Percentiles rank a stretch among this genome's conserved stretches.
These are phyloP conservation scores for Coemansia interrupta DNA, from an alignment of 192 early-diverging fungal species.

Conservation along the genomic window DNA sequence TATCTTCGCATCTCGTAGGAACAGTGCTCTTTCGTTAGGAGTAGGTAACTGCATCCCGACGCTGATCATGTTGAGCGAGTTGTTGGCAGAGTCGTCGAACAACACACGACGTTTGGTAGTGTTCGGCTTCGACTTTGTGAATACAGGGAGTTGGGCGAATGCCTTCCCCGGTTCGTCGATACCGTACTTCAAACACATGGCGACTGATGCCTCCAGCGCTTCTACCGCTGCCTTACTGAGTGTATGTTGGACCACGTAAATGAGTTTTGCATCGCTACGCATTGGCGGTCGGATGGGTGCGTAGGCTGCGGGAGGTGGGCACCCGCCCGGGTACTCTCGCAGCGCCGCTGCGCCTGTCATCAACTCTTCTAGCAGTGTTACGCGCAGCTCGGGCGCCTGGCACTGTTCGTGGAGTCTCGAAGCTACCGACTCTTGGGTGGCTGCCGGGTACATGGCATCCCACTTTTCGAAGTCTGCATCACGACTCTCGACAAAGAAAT, in stretches of 20 bases:
- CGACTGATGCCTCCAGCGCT: background rate
- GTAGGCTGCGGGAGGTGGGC: conserved; percentile 16
- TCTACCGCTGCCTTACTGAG: conserved; percentile 6
- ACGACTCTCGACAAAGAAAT: background rate
- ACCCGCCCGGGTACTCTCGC: conserved; percentile 22
- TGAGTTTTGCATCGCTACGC: background rate
- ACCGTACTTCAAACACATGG: conserved; percentile 1
- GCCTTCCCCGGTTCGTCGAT: conserved; percentile 17
- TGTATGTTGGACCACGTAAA: conserved; percentile 10
- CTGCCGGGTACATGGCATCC: conserved; percentile 2
- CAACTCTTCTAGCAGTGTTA: background rate
- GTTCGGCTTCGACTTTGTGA: conserved; percentile 15
- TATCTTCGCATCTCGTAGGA: conserved; percentile 11
- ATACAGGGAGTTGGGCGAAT: conserved; percentile 11
- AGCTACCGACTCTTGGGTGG: background rate
- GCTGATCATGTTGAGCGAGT: conserved; percentile 17
- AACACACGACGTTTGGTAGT: conserved; percentile 13
- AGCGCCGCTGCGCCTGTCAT: conserved; percentile 3
- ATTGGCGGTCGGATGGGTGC: conserved; percentile 19
- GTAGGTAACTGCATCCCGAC: conserved; percentile 14
- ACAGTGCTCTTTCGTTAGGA: background rate
- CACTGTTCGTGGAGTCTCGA: background rate
- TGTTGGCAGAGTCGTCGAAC: conserved; percentile 19
- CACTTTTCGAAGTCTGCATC: conserved; percentile 5
- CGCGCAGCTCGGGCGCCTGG: background rate